Conservation (phyloP, 2,329 filamentous ascomycete genomes). For the Alternaria triticina region DNA sequence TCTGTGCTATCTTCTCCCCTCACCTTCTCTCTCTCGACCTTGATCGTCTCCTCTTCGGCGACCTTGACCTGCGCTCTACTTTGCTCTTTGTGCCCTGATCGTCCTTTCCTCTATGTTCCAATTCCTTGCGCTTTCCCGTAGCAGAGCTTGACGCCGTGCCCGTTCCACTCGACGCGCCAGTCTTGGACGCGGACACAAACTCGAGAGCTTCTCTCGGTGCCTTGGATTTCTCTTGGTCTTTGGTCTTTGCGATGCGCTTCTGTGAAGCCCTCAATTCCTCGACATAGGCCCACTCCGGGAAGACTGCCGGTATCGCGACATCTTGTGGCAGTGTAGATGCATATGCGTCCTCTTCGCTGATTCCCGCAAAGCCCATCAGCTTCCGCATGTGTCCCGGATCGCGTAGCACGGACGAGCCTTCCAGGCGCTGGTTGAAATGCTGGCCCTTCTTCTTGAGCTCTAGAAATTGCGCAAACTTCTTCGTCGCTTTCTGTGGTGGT, state of each 20-base stretch:
- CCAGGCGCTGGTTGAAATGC: slow-evolving; percentile 79
- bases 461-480: slow-evolving; percentile 77
- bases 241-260: slow-evolving; percentile 44
- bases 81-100: slow-evolving; percentile 22
- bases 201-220: slow-evolving; percentile 39
- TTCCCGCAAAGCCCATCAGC: slow-evolving; percentile 71
- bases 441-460: slow-evolving; percentile 76
- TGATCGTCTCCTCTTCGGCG: slow-evolving; percentile 40
- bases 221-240: slow-evolving; percentile 39
- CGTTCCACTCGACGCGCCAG: slow-evolving; percentile 31
- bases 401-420: slow-evolving; percentile 68
- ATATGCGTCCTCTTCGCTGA: slow-evolving; percentile 67
- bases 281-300: slow-evolving; percentile 53
- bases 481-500: slow-evolving; percentile 56
- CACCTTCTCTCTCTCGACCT: slow-evolving; percentile 25
- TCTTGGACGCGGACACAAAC: slow-evolving; percentile 41
- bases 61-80: slow-evolving; percentile 33
- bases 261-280: slow-evolving; percentile 52
- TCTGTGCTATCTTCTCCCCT: not conserved
- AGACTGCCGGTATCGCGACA: slow-evolving; percentile 49
- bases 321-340: slow-evolving; percentile 60
- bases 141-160: slow-evolving; percentile 28
- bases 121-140: slow-evolving; percentile 37
- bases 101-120: slow-evolving; percentile 38
- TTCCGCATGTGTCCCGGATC: slow-evolving; percentile 78